Base-by-base conservation (phyloP, 768 basidiomycete species). In the Kwoniella bestiolae region DNA sequence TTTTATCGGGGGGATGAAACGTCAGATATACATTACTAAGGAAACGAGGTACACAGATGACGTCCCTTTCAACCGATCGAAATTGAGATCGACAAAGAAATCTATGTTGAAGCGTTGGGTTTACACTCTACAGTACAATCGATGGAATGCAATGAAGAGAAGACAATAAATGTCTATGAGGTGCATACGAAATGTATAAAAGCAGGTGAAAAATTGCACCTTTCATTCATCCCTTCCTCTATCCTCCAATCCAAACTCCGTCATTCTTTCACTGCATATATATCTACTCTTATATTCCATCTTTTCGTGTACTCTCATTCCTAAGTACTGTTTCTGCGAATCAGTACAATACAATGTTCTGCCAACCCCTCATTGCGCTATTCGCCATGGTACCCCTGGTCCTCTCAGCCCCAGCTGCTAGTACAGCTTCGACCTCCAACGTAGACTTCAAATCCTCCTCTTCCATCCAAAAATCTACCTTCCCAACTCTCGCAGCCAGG, bases 391-490 rank as follows among this genome's bases (percentile, higher is more conserved):
- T 61, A 9, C 50, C 60, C 2, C 6, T 26, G 0, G 31, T 8
- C 4, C 32, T 52, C 7, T 52, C 60, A 3, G 26, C 47, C 14
- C 60, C 60, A 21, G 49, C 34, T 9, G 29, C 34, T 31, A 28
- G 23, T 14, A 14, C 46, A 41, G 38, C 38, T 41, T 41, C 21
- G 38, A 44, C 7, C 56, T 28, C 45, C 29, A 47, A 14, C 26
- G 35, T 50, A 23, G 32, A 34, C 26, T 23, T 50, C 25, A 51
- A 14, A 16, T 47, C 47, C 31, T 32, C 44, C 50, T 21, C 50
- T 25, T 61, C 60, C 6, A 61, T 52, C 21, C 21, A 44, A 26
- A 58, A 18, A 26, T 28, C 46, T 14, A 47, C 44, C 34, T 34
- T 56, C 34, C 28, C 41, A 16, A 23, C 44, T 29, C 31, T 56